Evolutionary conservation across 768 basidiomycete species (phyloP).

Genomic region (Mycena venus): DNA sequence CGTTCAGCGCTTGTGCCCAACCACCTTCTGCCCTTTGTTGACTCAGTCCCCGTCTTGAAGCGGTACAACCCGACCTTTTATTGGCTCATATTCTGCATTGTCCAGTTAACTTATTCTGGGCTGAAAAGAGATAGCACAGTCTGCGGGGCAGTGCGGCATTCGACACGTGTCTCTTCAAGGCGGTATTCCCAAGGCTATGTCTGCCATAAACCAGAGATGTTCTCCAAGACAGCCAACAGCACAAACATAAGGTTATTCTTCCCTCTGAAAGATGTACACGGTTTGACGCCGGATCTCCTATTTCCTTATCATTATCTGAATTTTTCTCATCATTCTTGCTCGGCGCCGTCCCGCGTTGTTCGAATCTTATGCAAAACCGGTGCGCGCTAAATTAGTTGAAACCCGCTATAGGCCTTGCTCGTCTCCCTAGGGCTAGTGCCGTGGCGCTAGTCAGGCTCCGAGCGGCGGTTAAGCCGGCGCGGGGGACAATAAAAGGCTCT

Average conservation of each 20-base stretch:
- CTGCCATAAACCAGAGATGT: background rate
- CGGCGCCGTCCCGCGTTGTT: background rate
- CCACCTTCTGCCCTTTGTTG: too few relatives aligned
- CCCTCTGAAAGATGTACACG: too few relatives aligned
- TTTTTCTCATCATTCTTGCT: background rate
- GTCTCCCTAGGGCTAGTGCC: slow-evolving; percentile 1
- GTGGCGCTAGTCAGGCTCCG: slow-evolving; percentile 15
- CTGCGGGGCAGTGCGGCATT: background rate
- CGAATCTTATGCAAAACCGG: background rate
- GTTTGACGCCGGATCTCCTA: too few relatives aligned
- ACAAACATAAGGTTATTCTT: too few relatives aligned
- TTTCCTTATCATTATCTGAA: too few relatives aligned
- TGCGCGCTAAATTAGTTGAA: background rate
- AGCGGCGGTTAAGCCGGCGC: background rate
- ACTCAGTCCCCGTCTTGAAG: too few relatives aligned
- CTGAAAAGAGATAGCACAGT: background rate
- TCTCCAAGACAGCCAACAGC: background rate
- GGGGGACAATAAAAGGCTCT: slow-evolving; percentile 8
- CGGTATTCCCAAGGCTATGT: background rate
- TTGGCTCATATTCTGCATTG: background rate
- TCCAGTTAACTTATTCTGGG: background rate
- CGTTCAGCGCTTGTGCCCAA: background rate
- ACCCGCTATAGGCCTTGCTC: background rate
- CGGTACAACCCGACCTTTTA: too few relatives aligned
- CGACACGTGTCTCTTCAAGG: background rate